Evolutionary conservation across 2,329 filamentous ascomycete species (phyloP), one percentile per base, ranked within the genome.

Genomic region (Elsinoe ampelina): DNA sequence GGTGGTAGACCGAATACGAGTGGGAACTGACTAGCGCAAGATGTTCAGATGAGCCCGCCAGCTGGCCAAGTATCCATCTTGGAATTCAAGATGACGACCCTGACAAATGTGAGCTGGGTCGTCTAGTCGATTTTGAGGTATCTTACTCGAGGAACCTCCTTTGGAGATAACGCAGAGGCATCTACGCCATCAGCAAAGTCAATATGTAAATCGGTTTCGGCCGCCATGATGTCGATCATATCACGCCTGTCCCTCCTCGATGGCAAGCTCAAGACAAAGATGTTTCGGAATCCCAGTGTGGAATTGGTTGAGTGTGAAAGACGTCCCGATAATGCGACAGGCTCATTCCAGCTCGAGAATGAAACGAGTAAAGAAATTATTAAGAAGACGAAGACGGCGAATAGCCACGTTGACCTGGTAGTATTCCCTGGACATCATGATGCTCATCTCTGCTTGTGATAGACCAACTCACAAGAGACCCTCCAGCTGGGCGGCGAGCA

Each of bases 211-310:
- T 71, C 70, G 22, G 70, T 77, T 5, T 77, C 68, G 1, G 73
- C 71, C 1, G 76, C 75, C 1, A 75, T 73, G 5, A 80, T 67
- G 1, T 71, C 68, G 63, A 81, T 73, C 2, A 73, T 70, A 66
- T 81, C 77, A 42, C 76, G 72, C 8, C 77, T 73, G 60, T 82
- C 79, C 19, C 72, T 75, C 3, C 79, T 68, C 17, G 71, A 70
- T 0, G 77, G 75, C 5, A 81, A 70, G 47, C 76, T 79, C 45
- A 82, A 72, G 20, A 78, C 76, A 59, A 80, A 73, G 13, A 81
- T 75, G 54, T 77, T 71, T 34, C 77, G 68, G 60, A 81, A 81
- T 78, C 45, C 45, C 7, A 50, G 20, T 17, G 45, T 50, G 10
- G 45, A 20, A 50, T 50, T 50, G 13, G 15, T 50, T 22, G 17